Evolutionary conservation across 768 basidiomycete species (phyloP).

Genomic region (Auriscalpium orientale): DNA sequence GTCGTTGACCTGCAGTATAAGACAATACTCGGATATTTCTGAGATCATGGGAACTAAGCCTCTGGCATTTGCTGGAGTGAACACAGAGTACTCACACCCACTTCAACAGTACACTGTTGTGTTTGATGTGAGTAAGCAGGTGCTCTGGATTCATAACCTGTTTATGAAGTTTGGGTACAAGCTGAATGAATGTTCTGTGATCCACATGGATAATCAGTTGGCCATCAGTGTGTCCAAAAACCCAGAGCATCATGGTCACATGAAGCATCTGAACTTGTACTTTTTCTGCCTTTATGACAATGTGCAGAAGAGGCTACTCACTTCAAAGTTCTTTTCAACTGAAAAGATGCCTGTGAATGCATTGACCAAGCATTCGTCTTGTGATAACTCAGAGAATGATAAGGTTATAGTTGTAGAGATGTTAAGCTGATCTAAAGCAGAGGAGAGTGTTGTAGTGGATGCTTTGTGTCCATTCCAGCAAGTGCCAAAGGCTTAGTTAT

Average conservation of each 20-base stretch:
- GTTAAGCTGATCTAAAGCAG: no score
- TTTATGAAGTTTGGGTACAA: slow-evolving; percentile 15
- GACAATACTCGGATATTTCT: no score
- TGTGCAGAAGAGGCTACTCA: slow-evolving; percentile 17
- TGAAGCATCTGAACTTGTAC: slow-evolving; percentile 33
- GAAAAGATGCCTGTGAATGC: not conserved
- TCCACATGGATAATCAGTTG: slow-evolving; percentile 25
- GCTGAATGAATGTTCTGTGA: not conserved
- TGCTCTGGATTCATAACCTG: slow-evolving; percentile 22
- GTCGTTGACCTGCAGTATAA: no score
- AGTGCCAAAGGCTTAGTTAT: no score
- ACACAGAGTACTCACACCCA: no score
- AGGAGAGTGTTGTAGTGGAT: no score
- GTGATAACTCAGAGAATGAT: not conserved
- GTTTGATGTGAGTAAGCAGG: slow-evolving; percentile 17
- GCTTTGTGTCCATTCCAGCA: no score
- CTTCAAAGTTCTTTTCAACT: not conserved
- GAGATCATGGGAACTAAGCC: no score
- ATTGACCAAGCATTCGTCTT: not conserved
- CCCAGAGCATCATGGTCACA: slow-evolving; percentile 21
- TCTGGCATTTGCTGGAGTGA: no score
- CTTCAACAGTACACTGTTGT: slow-evolving; percentile 31
- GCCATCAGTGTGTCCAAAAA: slow-evolving; percentile 23
- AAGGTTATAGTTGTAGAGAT: no score
- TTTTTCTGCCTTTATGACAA: slow-evolving; percentile 24